These are phyloP conservation scores for Vaccinium myrtillus DNA, from an alignment of 148 eudicot species.

Conservation along the genomic window DNA sequence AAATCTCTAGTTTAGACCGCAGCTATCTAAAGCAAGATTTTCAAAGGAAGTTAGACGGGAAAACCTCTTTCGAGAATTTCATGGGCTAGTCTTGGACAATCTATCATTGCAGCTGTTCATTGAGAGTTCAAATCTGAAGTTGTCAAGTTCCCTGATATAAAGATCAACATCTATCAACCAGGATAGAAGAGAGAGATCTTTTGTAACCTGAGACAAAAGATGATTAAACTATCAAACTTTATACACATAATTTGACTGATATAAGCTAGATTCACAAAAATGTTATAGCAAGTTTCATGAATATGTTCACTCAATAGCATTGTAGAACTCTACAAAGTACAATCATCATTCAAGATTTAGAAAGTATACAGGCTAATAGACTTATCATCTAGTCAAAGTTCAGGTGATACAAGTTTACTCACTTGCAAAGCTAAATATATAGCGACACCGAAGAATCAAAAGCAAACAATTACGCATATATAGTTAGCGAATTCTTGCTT, in stretches of 20 bases:
- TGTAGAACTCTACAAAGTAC: no score
- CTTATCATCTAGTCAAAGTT: no score
- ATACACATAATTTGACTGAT: no score
- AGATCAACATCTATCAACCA: constrained; percentile 97
- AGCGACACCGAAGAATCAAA: no score
- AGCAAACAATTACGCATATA: no score
- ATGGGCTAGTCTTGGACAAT: constrained; percentile 48
- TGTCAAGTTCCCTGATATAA: constrained; percentile 76
- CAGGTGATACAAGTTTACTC: no score
- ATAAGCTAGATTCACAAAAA: background rate
- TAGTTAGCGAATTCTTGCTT: no score
- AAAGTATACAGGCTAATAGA: no score
- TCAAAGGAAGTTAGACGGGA: constrained; percentile 4
- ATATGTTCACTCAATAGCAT: no score
- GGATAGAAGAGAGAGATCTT: constrained; percentile 79
- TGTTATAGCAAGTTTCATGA: background rate
- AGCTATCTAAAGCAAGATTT: background rate
- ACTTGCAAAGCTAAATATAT: no score
- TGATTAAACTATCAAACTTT: background rate
- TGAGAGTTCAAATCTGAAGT: constrained; percentile 90
- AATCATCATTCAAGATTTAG: no score
- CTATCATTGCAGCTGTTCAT: constrained; percentile 64
- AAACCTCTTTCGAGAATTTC: constrained; percentile 68
- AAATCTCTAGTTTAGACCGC: background rate
- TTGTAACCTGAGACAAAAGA: constrained; percentile 66